Percentiles rank a stretch among this genome's conserved stretches.
These are phyloP conservation scores for Syncephalastrum monosporum DNA, from an alignment of 371 early-diverging fungal species.

Conservation along the genomic window DNA sequence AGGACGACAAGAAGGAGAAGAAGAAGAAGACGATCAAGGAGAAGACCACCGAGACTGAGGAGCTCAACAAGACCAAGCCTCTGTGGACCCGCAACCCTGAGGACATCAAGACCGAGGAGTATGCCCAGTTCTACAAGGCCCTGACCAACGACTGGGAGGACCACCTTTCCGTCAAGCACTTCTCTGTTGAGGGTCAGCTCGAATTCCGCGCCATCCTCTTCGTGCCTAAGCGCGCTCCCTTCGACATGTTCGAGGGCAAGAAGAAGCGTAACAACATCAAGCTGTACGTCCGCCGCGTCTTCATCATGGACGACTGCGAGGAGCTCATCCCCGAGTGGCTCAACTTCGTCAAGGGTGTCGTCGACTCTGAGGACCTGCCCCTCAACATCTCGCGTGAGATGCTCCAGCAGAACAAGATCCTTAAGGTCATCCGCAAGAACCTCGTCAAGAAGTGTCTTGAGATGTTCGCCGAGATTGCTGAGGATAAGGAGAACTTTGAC, in stretches of 20 bases:
- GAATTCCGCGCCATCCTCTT: constrained; percentile 81
- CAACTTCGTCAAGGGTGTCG: constrained; percentile 69
- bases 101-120: constrained; percentile 73
- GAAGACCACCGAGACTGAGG: constrained; percentile 43
- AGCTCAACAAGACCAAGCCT: constrained; percentile 75
- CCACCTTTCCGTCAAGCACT: constrained; percentile 72
- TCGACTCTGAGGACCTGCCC: constrained; percentile 86
- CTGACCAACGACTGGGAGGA: constrained; percentile 72
- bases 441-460: constrained; percentile 82
- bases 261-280: constrained; percentile 76
- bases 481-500: constrained; percentile 69
- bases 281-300: constrained; percentile 84
- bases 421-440: constrained; percentile 79
- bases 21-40: constrained; percentile 68
- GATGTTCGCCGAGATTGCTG: constrained; percentile 68
- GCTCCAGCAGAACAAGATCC: constrained; percentile 75
- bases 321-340: constrained; percentile 67
- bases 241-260: constrained; percentile 61
- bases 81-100: constrained; percentile 82
- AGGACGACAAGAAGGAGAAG: constrained; percentile 72
- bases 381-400: constrained; percentile 91
- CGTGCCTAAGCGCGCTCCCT: constrained; percentile 72
- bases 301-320: constrained; percentile 85
- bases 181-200: constrained; percentile 78
- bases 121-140: constrained; percentile 81